These are phyloP conservation scores for Aspergillus uvarum DNA, from an alignment of 2,329 filamentous ascomycete species.

Conservation along the genomic window DNA sequence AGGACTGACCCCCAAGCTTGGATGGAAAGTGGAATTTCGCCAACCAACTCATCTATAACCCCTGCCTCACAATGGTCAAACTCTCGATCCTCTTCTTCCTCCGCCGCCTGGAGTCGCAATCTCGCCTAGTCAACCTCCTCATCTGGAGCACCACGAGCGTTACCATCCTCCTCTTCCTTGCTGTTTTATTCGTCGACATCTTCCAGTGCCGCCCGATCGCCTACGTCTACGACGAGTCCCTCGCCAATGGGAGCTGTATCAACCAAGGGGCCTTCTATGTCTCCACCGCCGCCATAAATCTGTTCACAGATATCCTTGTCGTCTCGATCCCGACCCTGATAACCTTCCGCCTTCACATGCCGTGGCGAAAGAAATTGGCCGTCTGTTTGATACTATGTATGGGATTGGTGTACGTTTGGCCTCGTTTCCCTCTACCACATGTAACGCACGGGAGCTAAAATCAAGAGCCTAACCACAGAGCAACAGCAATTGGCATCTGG, in stretches of 20 bases:
- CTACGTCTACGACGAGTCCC: conserved; percentile 24
- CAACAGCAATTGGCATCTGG: conserved; percentile 31
- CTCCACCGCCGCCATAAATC: conserved; percentile 25
- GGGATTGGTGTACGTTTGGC: conserved; percentile 24
- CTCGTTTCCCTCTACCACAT: not conserved
- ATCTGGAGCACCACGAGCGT: conserved; percentile 23
- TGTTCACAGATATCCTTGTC: conserved; percentile 35
- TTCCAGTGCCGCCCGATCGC: conserved; percentile 32
- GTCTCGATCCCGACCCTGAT: conserved; percentile 34
- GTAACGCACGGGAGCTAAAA: not conserved
- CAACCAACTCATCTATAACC: conserved; percentile 33
- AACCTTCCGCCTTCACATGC: conserved; percentile 31
- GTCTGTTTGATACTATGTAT: conserved; percentile 31
- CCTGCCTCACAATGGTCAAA: conserved; percentile 31
- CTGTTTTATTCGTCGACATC: conserved; percentile 29
- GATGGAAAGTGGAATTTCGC: conserved; percentile 23
- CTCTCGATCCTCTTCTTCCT: conserved; percentile 32
- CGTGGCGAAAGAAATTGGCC: conserved; percentile 28
- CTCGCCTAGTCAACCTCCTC: conserved; percentile 19
- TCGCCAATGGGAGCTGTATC: conserved; percentile 27
- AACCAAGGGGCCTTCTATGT: conserved; percentile 31
- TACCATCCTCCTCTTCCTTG: conserved; percentile 22
- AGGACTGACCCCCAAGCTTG: not conserved
- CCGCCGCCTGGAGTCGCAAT: conserved; percentile 30
- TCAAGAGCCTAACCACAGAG: conserved; percentile 15